Base-by-base conservation (phyloP, 2,329 filamentous ascomycete species). In the Diaporthe velutina region DNA sequence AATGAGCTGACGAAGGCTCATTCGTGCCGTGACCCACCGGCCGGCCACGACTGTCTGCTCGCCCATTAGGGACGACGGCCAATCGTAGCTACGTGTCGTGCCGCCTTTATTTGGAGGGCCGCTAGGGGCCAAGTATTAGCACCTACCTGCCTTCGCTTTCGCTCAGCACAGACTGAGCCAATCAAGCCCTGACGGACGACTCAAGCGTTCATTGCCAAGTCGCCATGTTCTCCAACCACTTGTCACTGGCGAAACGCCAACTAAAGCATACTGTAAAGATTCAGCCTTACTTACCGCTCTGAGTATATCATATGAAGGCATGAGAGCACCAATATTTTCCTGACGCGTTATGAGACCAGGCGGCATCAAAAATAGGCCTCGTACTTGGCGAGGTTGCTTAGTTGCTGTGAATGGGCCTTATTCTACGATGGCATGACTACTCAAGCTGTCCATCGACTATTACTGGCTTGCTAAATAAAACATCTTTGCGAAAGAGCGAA, bases 1-100 rank as follows among this genome's bases (percentile, higher is more conserved):
- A 22, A 45, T 25, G 64, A 52, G 45, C 30, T 67, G 64, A 67
- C 64, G 64, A 67, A 52, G 64, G 48, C 45, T 67, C 64, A 52
- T 67, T 67, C 48, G 64, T 67, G 64, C 22, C 64, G 17, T 67
- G 64, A 38, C 30, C 45, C 64, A 67, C 64, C 45, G 4, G 6
- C 28, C 64, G 25, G 45, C 45, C 45, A 50, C 33, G 22, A 28
- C 19, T 30, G 48, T 38, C 19, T 38, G 33, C 30, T 9, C 12
- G 35, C n/a, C 19, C 57, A 60, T 60, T 35, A 60, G 30, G 5
- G 28, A 28, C 28, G 40, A 52, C 8, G 15, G 30, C 45, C 61
- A 52, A 52, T 40, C 45, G n/a, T n/a, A 12, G 22, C 15, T 17
- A 30, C 28, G 25, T 15, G 25, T 6, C 28, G 25, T 15, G 25